phyloP scores from a whole-genome alignment of 2,329 filamentous ascomycete genomes.

The Apiospora pterosperma region DNA sequence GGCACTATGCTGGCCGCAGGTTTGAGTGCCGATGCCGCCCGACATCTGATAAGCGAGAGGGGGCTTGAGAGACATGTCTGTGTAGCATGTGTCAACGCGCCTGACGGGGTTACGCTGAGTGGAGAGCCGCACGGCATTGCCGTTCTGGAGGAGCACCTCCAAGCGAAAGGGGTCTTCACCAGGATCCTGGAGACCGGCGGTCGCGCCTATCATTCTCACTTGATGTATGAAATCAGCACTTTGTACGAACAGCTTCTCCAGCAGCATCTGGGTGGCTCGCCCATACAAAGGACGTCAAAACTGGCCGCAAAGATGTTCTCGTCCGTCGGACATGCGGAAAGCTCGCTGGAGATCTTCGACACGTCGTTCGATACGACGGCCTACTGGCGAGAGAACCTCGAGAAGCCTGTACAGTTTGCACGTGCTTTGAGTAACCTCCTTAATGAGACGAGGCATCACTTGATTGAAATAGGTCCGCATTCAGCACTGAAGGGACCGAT shows the following conservation, averaged over 20 bases:
- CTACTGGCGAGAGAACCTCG: constrained; percentile 8
- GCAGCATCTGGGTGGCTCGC: neutral
- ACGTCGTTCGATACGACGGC: neutral
- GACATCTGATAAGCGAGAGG: neutral
- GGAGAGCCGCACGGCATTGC: neutral
- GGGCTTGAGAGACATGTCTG: neutral
- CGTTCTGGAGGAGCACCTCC: neutral
- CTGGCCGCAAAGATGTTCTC: neutral
- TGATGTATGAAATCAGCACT: constrained; percentile 18
- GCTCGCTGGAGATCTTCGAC: neutral
- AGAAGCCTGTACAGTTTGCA: neutral
- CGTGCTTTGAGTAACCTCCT: neutral
- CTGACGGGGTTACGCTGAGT: neutral
- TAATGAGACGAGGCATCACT: neutral
- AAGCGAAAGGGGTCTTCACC: constrained; percentile 14
- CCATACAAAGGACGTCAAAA: no score
- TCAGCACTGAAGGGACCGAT: constrained; percentile 31
- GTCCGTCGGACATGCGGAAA: neutral
- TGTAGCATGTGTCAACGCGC: neutral
- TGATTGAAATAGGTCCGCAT: constrained; percentile 16
- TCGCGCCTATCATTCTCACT: constrained; percentile 25
- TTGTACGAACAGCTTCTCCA: neutral
- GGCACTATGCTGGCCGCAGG: neutral
- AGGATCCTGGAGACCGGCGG: constrained; percentile 18
- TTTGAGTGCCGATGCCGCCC: neutral